Base-by-base conservation (phyloP, 2,329 filamentous ascomycete species). In the Allantophomopsis cytisporea region DNA sequence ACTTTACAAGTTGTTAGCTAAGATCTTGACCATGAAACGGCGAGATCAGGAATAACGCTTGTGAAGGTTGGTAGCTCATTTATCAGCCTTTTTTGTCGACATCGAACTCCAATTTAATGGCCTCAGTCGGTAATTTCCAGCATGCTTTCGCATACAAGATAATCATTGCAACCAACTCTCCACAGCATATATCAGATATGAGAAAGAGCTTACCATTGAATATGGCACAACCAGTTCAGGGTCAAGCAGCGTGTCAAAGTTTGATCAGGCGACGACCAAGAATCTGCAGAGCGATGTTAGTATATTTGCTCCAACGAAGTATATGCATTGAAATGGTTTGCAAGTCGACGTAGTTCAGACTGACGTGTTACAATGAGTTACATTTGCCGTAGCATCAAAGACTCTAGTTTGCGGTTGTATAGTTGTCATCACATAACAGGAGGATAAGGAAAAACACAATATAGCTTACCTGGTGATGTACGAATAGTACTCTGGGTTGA, bases 61-160 rank as follows among this genome's bases (percentile, higher is more conserved):
- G 41, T 41, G 37, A 35, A 39, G 23, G 42, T 43, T 45, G 49
- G 52, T 52, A 56, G 54, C 74, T 88, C 83, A 88, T 83, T 74
- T 71, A 81, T 74, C 87, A 84, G 84, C 83, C 83, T 75, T 80
- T 77, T 62, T 69, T 87, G 70, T 85, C 83, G 68, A 83, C 84
- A 84, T 73, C 59, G 68, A 67, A 65, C 5, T 28, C 23, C 23
- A 12, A 60, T 65, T 57, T 47, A 64, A 61, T 13, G 66, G 66
- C 70, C 73, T 93, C 83, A 76, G 85, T 78, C 85, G 85, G 85
- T 93, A 93, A 93, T 80, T 91, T 89, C 84, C 84, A 88, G 86
- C 83, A 69, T 54, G 51, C 50, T 53, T 28, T 52, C 53, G 54
- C 53, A 56, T 46, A 45, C 45, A 48, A 51, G 49, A 50, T 53